These are phyloP conservation scores for Talaromyces sp. DNA, from an alignment of 2,329 filamentous ascomycete genomes.

Conservation along the genomic window DNA sequence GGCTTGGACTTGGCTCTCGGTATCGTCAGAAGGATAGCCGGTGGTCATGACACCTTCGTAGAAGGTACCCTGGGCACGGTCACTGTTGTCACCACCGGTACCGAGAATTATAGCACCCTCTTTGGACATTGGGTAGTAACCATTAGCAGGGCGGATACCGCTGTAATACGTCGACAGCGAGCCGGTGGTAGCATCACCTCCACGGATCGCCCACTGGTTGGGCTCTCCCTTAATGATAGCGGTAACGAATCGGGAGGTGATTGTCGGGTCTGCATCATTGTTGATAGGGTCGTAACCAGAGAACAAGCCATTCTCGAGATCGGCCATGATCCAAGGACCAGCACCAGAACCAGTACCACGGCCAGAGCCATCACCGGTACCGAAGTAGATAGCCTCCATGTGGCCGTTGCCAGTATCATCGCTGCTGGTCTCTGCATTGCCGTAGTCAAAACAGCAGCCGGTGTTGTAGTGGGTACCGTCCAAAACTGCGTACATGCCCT, in stretches of 20 bases:
- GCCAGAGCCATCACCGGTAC: slow-evolving; percentile 14
- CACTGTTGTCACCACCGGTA: slow-evolving; percentile 14
- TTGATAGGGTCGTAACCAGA: slow-evolving; percentile 15
- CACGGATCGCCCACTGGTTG: slow-evolving; percentile 15
- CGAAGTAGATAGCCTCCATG: slow-evolving; percentile 17
- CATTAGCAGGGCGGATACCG: slow-evolving; percentile 8
- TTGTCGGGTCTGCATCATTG: slow-evolving; percentile 11
- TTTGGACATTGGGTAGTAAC: slow-evolving; percentile 11
- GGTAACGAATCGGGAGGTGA: slow-evolving; percentile 13
- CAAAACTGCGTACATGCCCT: slow-evolving; percentile 14
- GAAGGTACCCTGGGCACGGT: slow-evolving; percentile 12
- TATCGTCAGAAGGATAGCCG: slow-evolving; percentile 13
- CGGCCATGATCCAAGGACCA: slow-evolving; percentile 17
- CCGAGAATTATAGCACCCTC: slow-evolving; percentile 16
- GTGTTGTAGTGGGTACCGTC: slow-evolving; percentile 16
- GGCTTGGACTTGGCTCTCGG: slow-evolving; percentile 9
- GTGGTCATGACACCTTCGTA: slow-evolving; percentile 15
- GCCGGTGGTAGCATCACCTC: slow-evolving; percentile 12
- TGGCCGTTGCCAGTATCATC: slow-evolving; percentile 15
- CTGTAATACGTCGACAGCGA: slow-evolving; percentile 12
- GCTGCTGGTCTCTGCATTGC: slow-evolving; percentile 9
- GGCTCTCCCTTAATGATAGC: slow-evolving; percentile 13
- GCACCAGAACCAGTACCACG: slow-evolving; percentile 12
- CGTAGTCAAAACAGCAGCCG: slow-evolving; percentile 13
- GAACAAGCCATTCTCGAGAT: slow-evolving; percentile 15